Conservation (phyloP, 441 rosid species). For the Dalechampia spathulata region DNA sequence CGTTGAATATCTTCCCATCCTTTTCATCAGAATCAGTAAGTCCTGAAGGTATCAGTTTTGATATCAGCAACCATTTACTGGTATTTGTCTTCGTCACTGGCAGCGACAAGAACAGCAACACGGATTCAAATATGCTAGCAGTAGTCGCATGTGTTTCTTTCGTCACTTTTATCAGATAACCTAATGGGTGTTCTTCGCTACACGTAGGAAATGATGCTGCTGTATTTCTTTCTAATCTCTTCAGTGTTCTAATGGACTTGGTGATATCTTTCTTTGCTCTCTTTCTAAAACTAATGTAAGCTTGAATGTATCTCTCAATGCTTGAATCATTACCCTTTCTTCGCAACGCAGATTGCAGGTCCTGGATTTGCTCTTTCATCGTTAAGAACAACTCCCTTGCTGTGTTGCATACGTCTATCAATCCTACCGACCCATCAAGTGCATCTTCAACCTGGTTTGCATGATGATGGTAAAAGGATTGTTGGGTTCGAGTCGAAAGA, state of each 20-base stretch:
- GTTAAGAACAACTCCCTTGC: conserved; percentile 41
- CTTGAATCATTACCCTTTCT: conserved; percentile 38
- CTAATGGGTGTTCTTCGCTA: conserved; percentile 18
- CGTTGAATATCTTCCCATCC: conserved; percentile 31
- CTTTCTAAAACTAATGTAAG: conserved; percentile 41
- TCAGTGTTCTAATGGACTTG: conserved; percentile 28
- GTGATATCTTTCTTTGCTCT: conserved; percentile 38
- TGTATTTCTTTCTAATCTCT: conserved; percentile 20
- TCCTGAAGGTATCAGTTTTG: conserved; percentile 38
- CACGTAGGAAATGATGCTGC: background rate
- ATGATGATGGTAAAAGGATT: conserved; percentile 20
- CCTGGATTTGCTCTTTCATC: conserved; percentile 42
- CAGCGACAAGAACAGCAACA: conserved; percentile 38
- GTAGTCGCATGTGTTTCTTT: conserved; percentile 35
- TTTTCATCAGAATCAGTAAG: conserved; percentile 16
- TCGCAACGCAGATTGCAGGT: conserved; percentile 49
- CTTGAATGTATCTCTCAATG: conserved; percentile 32
- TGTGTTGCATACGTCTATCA: conserved; percentile 46
- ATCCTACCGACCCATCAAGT: conserved; percentile 44
- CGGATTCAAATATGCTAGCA: conserved; percentile 31
- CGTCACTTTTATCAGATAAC: conserved; percentile 24
- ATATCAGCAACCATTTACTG: conserved; percentile 40
- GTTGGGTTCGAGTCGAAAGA: conserved; percentile 31
- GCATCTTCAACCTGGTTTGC: conserved; percentile 32
- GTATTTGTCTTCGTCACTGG: conserved; percentile 23